A percentile compares a stretch with the other conserved stretches of the same genome.
phyloP scores from a whole-genome alignment of 2,329 filamentous ascomycete genomes.

The Penicillium capsulatum region DNA sequence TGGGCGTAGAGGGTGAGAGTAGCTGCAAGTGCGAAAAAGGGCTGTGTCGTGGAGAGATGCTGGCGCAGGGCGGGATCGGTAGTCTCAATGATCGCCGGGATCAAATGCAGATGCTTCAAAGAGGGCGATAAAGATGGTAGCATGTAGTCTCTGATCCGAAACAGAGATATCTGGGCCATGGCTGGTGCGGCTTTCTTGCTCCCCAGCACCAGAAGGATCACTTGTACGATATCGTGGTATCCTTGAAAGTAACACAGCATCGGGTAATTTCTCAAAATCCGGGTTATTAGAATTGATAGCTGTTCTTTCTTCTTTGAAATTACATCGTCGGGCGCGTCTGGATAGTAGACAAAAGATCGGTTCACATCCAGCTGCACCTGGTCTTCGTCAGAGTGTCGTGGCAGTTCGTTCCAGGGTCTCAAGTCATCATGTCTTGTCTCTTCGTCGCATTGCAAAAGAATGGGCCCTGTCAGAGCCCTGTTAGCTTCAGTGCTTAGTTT shows the following conservation, averaged over 20 bases:
- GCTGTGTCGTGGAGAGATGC: slow-evolving; percentile 74
- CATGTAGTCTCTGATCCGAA: slow-evolving; percentile 97
- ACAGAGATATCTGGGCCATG: slow-evolving; percentile 75
- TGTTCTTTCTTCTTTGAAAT: slow-evolving; percentile 68
- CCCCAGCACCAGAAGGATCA: slow-evolving; percentile 80
- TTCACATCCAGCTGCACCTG: slow-evolving; percentile 92
- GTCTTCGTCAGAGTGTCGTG: slow-evolving; percentile 78
- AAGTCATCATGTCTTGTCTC: slow-evolving; percentile 14
- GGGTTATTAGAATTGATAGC: slow-evolving; percentile 73
- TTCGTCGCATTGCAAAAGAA: slow-evolving; percentile 44
- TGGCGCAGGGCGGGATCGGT: slow-evolving; percentile 67
- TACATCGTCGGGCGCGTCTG: slow-evolving; percentile 65
- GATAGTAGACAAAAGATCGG: slow-evolving; percentile 96
- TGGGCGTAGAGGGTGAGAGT: slow-evolving; percentile 96
- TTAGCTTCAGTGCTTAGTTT: background rate
- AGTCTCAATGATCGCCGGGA: slow-evolving; percentile 72
- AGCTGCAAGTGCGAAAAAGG: slow-evolving; percentile 89
- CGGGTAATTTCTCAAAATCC: slow-evolving; percentile 74
- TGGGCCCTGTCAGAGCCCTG: slow-evolving; percentile 41
- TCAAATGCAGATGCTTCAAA: slow-evolving; percentile 76
- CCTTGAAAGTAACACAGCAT: slow-evolving; percentile 95
- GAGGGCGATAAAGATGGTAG: slow-evolving; percentile 79
- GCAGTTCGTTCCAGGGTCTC: slow-evolving; percentile 57
- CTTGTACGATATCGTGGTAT: slow-evolving; percentile 97
- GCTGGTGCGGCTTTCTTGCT: slow-evolving; percentile 56